Base-by-base conservation (phyloP, 2,329 filamentous ascomycete genomes). In the Neospermospora avenae region DNA sequence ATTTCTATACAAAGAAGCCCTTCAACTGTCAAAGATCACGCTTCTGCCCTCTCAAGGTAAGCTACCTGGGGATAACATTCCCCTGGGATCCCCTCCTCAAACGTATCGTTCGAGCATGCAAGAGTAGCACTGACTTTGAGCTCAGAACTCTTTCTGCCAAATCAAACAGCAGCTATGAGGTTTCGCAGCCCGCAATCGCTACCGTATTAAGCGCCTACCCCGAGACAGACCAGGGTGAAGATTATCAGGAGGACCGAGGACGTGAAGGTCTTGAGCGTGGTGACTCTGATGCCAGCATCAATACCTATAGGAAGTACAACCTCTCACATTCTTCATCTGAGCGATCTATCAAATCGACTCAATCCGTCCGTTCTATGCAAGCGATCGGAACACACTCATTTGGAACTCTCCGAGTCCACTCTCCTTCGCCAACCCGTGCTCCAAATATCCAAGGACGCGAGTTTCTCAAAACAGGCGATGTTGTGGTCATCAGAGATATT, bases 401-500 rank as follows among this genome's bases (percentile, higher is more conserved):
- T 31, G 80, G 80, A 5, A 74, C 70, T 13, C 73, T 82, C 22
- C 74, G 73, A 18, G 69, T 81, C 48, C 73, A 72, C 64, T 71
- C 66, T 51, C 59, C 68, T 46, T 65, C 70, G 11, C 65, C 67
- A 62, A 64, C 63, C 41, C 58, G 62, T 57, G 8, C 51, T 22
- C 56, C 55, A 54, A 48, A 46, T 16, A 42, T 42, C 11, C 55
- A 68, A 45, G 44, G 56, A 34, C 56, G 68, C 60, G 63, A 68
- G 42, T 57, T 65, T 35, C 31, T 77, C 68, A 59, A 73, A 70
- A 48, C 63, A 71, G 62, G 76, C 5, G 83, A 86, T 63, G 76
- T 81, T 20, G 74, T 86, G 57, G 71, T 85, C 11, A 70, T 85
- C 28, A 72, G 83, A 35, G 78, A 79, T 57, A 72, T 86, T 11